These are phyloP conservation scores for Eucalyptus urophylla DNA, from an alignment of 345 rosid species.

Conservation along the genomic window DNA sequence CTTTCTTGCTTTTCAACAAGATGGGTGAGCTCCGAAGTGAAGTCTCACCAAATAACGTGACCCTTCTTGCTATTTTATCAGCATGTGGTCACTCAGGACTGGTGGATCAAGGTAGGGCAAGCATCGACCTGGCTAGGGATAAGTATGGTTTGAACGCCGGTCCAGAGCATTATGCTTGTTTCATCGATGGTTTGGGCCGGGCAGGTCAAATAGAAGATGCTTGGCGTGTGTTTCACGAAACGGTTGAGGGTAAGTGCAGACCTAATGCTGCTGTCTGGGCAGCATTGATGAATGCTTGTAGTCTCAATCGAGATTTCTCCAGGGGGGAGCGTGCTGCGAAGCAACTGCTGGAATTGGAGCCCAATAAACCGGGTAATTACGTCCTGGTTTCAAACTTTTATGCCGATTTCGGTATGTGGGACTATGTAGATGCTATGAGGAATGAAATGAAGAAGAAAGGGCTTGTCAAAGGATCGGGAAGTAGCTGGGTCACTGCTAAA, in stretches of 20 bases:
- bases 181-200: conserved; percentile 53
- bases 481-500: conserved; percentile 28
- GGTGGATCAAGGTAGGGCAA: conserved; percentile 43
- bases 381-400: conserved; percentile 56
- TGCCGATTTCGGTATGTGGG: conserved; percentile 56
- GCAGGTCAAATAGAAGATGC: conserved; percentile 50
- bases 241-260: conserved; percentile 12
- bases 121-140: conserved; percentile 33
- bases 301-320: conserved; percentile 34
- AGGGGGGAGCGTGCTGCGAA: conserved; percentile 52
- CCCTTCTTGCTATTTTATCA: conserved; percentile 66
- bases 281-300: conserved; percentile 44
- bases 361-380: conserved; percentile 23
- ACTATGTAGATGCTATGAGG: conserved; percentile 38
- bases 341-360: conserved; percentile 40
- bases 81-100: conserved; percentile 78
- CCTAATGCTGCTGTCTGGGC: conserved; percentile 38
- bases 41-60: conserved; percentile 50
- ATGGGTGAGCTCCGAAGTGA: conserved; percentile 29
- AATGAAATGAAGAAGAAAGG: conserved; percentile 27
- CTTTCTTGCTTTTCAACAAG: conserved; percentile 38
- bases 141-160: conserved; percentile 24
- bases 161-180: conserved; percentile 57
- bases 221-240: conserved; percentile 35
- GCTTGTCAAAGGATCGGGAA: conserved; percentile 45